Evolutionary conservation across 768 basidiomycete genomes (phyloP), one percentile per base, ranked within the genome.

Genomic region (Hortiboletus flavorubellus): DNA sequence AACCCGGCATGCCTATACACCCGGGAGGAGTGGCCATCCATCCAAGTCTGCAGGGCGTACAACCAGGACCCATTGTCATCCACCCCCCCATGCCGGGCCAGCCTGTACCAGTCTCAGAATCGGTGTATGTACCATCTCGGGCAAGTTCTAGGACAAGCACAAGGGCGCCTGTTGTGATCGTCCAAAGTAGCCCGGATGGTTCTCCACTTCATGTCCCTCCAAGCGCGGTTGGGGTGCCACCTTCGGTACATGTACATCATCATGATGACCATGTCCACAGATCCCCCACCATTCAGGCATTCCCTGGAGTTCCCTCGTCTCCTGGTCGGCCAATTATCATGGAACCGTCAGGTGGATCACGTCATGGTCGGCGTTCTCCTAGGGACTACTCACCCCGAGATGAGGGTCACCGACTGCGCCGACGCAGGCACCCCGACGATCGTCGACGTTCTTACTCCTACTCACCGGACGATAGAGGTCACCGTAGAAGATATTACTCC

Each of bases 241-340:
- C 59, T 9, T 49, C 59, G 23, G 26, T 42, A 15, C 59, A 54
- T 39, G n/a, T 49, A 26, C 51, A 50, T 12, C 54, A 54, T 26
- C 51, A 50, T 12, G 58, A 54, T 26, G 58, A 47, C 2, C 55
- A 18, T 56, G 31, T 56, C 31, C 61, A 14, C 29, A 62, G 58
- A 45, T 63, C 68, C 15, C 74, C 65, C 40, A 59, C 66, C 41
- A 64, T 66, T 44, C 64, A 63, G 26, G 66, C 58, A 21, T 66
- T 59, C 48, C 62, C 58, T 12, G 53, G 50, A 18, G 30, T 29
- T 40, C 53, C 49, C 16, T 50, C 54, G 21, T 40, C 54, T 40
- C 3, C 44, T 12, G 49, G 49, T 30, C 44, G 30, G 21, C 60
- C 49, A n/a, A 14, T 50, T 34, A 46, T 58, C 18, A 29, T 52